Evolutionary conservation across 2,329 filamentous ascomycete genomes (phyloP), one percentile per base, ranked within the genome.

Genomic region (Neoscytalidium dimidiatum): DNA sequence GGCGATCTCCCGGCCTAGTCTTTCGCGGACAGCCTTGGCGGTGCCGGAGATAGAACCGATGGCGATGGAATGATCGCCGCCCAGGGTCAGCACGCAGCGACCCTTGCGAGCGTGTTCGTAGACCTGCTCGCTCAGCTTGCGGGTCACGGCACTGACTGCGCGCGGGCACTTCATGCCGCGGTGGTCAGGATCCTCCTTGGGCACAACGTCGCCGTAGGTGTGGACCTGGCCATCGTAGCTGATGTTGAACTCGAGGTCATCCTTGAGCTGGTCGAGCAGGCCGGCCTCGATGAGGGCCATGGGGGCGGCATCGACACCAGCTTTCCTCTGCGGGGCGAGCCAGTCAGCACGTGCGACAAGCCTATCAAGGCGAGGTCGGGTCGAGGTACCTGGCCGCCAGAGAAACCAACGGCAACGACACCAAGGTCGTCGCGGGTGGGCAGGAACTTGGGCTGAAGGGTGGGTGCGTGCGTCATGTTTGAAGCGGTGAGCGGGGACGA

Each of bases 31-130:
- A 0, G 94, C 95, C 81, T 90, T 92, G 38, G 94, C 92, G 1
- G 90, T 92, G 44, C 95, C 95, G 29, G 90, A 90, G 71, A 99
- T 88, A 53, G 92, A 96, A 68, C 95, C 95, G 71, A 99, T 96
- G 68, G 95, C 95, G 75, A 99, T 96, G 69, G 90, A 93, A 84
- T 99, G 95, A 81, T 99, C 95, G 62, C 95, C 95, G 64, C 95
- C 95, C 9, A 99, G 88, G 0, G 95, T 99, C 64, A 99, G 85
- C 1, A 96, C 93, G 77, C 97, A 88, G 67, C 94, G 89, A 35
- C 95, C 95, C 69, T 91, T 83, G 70, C 85, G 86, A 53, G 94
- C 92, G 75, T 98, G 92, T 69, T 87, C 83, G 83, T 98, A 97
- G 58, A 96, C 92, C 80, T 97, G 92, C 64, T 89, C 82, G 77